Base-by-base conservation (phyloP, 371 early-diverging fungal species). In the Neoconidiobolus thromboides region DNA sequence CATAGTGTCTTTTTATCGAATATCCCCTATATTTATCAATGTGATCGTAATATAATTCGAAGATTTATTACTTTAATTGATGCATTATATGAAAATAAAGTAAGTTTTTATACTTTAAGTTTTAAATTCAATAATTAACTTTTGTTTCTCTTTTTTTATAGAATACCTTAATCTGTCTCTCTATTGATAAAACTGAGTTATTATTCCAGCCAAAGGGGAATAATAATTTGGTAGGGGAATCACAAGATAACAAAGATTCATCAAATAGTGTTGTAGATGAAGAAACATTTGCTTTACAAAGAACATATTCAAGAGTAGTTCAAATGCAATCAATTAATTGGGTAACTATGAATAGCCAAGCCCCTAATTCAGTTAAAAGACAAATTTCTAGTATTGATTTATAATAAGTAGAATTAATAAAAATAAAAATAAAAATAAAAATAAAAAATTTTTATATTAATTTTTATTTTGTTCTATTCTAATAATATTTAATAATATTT, bases 51-150 rank as follows among this genome's bases (percentile, higher is more conserved):
- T 60, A 90, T 91, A 66, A 89, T 93, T 0, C 76, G 96, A 1
- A 78, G 96, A 38, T 88, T 95, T 61, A 96, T 96, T 61, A 95
- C 94, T 0, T 69, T 96, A 42, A 76, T 96, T 55, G 97, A 96
- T 69, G 84, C 92, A 9, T 68, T 92, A 58, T 96, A 96, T 66
- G 95, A 96, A 46, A 73, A 73, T 15, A 77, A 81, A 42, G 71
- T 74, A 6, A 63, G 56, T 42, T 36, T 10, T 14, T n/a, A 7
- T 47, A 7, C 10, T 47, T 47, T 9, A 46, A n/a, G 47, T 46
- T 46, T 46, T 46, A 7, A 9, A 7, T 46, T 60, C 14, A 14
- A 48, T 7, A 26, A 26, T 26, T 26, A 26, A 26, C 26, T 26
- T 26, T 26, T 26, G 26, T 26, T 26, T 26, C 26, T 26, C 26